Base-by-base conservation (phyloP, 768 basidiomycete genomes). In the Termitomyces heimii region DNA sequence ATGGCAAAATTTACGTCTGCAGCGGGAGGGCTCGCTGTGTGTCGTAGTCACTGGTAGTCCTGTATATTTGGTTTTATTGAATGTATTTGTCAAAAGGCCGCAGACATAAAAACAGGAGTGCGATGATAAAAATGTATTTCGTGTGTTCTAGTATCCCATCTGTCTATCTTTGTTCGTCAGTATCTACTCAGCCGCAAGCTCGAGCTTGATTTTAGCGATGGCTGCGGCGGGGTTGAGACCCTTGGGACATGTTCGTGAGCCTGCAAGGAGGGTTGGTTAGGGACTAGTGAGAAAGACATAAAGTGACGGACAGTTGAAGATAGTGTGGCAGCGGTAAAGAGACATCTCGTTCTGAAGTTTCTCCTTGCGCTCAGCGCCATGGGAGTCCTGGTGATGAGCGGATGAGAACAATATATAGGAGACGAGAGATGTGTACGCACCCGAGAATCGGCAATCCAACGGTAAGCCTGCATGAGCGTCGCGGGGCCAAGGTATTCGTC, bases 401-500 rank as follows among this genome's bases (percentile, higher is more conserved):
- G 20, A 16, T 43, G 12, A 28, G 44, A 40, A 20, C 35, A 35
- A 28, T 48, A 35, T 4, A n/a, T 12, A 22, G 28, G 20, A 31
- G 35, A 31, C 42, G 59, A 53, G 13, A 51, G 55, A 37, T 9
- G 18, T 24, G 14, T n/a, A 77, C 87, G 55, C 62, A 92, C 92
- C 64, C 96, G 79, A 47, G 93, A 96, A 70, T 98, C 96, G 0
- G 95, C 94, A 68, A 99, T 96, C 96, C 96, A 98, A 63, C 95
- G 80, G 74, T 98, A 97, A 0, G 94, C 93, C 65, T 94, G 91
- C 93, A 98, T 94, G 65, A 98, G 76, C 0, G 94, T 94, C 1
- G 96, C 96, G 6, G 96, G 96, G 35, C 96, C 95, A 40, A 99
- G 88, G 73, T 99, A 99, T 72, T 94, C 90, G 68, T 98, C 94